Evolutionary conservation across 371 early-diverging fungal species (phyloP).

Genomic region (Parasitella parasitica): DNA sequence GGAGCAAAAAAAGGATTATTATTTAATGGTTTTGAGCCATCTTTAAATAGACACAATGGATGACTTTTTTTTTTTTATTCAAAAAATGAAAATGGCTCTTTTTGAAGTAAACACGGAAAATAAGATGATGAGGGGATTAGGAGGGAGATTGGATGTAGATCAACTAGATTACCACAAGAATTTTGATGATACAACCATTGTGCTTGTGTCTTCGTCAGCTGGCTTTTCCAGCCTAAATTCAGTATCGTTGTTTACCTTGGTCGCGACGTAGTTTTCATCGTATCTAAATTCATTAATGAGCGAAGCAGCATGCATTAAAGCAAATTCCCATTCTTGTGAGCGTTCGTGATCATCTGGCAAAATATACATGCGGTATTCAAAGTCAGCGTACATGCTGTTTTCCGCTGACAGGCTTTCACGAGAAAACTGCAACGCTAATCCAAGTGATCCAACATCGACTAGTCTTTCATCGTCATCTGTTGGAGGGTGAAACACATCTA

Average conservation of each 20-base stretch:
- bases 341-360: conserved; percentile 33
- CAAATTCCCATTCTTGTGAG: conserved; percentile 37
- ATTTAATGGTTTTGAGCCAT: background rate
- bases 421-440: conserved; percentile 43
- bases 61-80: too few species aligned
- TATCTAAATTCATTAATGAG: conserved; percentile 20
- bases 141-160: background rate
- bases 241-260: background rate
- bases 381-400: conserved; percentile 11
- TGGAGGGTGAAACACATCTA: conserved; percentile 37
- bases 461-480: conserved; percentile 45
- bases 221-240: background rate
- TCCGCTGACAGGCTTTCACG: conserved; percentile 11
- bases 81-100: too few species aligned
- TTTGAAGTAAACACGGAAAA: background rate
- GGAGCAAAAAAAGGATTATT: background rate
- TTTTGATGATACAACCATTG: conserved; percentile 14
- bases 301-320: conserved; percentile 22
- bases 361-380: conserved; percentile 48
- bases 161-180: conserved; percentile 16
- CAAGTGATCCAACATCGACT: conserved; percentile 44
- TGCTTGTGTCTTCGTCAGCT: background rate
- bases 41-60: too few species aligned
- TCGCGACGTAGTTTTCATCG: conserved; percentile 11
- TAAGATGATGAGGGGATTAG: background rate